Conservation (phyloP, 495 filamentous ascomycete species). For the Penicillium manginii region DNA sequence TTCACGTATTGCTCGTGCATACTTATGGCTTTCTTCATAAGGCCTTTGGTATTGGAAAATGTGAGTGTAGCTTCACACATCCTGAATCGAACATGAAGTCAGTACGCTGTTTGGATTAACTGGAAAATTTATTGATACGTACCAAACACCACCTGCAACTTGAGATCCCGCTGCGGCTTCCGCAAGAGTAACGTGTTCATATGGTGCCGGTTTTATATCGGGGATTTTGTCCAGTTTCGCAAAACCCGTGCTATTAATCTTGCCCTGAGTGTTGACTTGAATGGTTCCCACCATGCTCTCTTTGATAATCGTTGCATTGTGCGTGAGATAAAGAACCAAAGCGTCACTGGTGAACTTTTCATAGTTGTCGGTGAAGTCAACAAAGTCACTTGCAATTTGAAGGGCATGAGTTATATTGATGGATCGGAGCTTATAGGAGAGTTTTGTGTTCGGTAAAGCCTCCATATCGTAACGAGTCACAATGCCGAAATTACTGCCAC, state of each 20-base stretch:
- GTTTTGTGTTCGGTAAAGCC: conserved; percentile 12
- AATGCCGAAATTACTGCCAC: conserved; percentile 58
- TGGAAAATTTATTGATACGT: background rate
- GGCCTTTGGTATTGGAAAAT: background rate
- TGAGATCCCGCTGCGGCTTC: background rate
- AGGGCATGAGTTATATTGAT: background rate
- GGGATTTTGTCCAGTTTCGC: background rate
- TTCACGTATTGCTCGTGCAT: conserved; percentile 25
- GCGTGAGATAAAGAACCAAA: background rate
- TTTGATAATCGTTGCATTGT: background rate
- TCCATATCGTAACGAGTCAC: conserved; percentile 56
- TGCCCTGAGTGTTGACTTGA: conserved; percentile 2
- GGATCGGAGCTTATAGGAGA: background rate
- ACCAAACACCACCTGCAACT: background rate
- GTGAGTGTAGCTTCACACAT: background rate
- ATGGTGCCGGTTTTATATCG: background rate
- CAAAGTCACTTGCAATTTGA: background rate
- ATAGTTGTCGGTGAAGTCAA: conserved; percentile 5
- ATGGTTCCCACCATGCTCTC: background rate
- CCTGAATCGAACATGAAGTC: background rate
- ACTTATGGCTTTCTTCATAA: conserved; percentile 15
- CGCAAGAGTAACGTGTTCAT: background rate
- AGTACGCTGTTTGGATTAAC: background rate
- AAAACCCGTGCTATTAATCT: background rate
- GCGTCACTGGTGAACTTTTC: background rate